Evolutionary conservation across 2,329 filamentous ascomycete genomes (phyloP), one percentile per base, ranked within the genome.

Genomic region (Fusarium tjaetaba): DNA sequence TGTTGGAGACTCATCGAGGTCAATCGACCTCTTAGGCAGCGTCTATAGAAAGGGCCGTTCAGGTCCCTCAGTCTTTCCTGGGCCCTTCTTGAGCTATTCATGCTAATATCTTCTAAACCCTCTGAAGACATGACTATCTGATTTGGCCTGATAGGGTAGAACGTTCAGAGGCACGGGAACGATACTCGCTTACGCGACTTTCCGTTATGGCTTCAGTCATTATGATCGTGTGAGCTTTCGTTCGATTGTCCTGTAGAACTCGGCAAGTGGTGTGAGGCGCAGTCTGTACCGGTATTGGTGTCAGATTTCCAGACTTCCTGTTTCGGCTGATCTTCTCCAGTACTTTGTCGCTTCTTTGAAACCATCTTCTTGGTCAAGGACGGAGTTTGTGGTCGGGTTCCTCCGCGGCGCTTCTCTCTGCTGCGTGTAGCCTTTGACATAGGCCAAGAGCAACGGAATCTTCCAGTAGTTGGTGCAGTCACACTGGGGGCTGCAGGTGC

Each of bases 391-490:
- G 42, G 20, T 48, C 69, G 72, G 20, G 45, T 56, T 45, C 42
- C 53, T 34, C 42, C 26, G 38, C 28, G 52, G 15, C 58, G 53
- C 32, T 67, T 73, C 53, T 73, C 65, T 22, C 46, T 59, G 41
- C 24, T 56, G 38, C 41, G 42, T 18, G 34, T 30, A 13, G 34
- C 32, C 38, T 49, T 65, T 22, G 63, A 38, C 41, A 65, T 39
- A 10, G 73, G 70, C 73, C 73, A 75, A 49, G 73, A 75, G 24
- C 67, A 49, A 18, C 70, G 67, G 39, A 75, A 69, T 51, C 73
- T 74, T n/a, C 73, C 73, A 26, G 52, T 72, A 18, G 73, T 75
- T 30, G 73, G 73, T 9, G 73, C 70, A 30, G 74, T 75, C 20
- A 52, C 34, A 24, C 26, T 39, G 13, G 60, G 30, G 8, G 20